These are phyloP conservation scores for Penicillium sp. DNA, from an alignment of 2,329 filamentous ascomycete genomes.

Conservation along the genomic window DNA sequence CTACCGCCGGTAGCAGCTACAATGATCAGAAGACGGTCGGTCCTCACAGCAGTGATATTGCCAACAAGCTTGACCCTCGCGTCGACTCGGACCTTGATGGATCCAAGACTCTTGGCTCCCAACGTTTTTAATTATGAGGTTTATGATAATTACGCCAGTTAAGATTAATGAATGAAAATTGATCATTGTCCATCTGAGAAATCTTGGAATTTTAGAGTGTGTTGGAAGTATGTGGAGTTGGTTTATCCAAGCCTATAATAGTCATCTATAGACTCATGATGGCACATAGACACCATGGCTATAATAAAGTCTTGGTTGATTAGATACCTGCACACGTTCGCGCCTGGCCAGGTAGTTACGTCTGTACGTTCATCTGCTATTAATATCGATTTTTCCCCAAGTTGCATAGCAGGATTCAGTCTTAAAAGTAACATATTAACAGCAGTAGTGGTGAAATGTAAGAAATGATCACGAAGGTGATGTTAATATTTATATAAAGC, in stretches of 20 bases:
- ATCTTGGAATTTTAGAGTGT: too few species aligned
- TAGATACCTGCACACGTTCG: too few species aligned
- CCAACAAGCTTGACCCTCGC: slow-evolving; percentile 21
- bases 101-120: slow-evolving; percentile 13
- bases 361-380: too few species aligned
- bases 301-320: too few species aligned
- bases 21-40: slow-evolving; percentile 12
- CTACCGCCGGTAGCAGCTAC: slow-evolving; percentile 19
- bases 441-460: not conserved
- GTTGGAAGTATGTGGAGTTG: too few species aligned
- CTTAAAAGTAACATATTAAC: not conserved
- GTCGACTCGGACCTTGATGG: slow-evolving; percentile 23
- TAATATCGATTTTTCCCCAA: too few species aligned
- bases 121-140: slow-evolving; percentile 10
- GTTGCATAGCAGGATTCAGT: too few species aligned
- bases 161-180: not conserved
- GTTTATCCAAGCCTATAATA: too few species aligned
- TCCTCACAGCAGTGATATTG: slow-evolving; percentile 15
- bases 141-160: slow-evolving; percentile 7
- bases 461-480: not conserved
- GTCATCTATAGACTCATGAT: too few species aligned
- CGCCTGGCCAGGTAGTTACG: too few species aligned
- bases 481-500: not conserved
- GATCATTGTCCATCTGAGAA: not conserved
- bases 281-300: too few species aligned